Conservation (phyloP, 257 asterid species). For the Rehmannia glutinosa region DNA sequence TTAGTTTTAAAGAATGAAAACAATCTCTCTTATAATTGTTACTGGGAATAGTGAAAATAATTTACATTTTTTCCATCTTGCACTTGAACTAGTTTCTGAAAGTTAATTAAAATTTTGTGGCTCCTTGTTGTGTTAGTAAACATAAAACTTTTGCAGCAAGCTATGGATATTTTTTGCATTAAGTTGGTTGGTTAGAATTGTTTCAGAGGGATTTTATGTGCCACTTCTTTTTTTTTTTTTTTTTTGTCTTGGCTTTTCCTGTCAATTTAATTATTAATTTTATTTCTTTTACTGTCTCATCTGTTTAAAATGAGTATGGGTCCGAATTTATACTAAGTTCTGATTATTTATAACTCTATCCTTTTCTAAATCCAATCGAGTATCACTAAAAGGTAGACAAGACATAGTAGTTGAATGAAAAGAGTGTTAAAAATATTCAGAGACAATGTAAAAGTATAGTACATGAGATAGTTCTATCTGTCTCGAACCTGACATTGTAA, state of each 20-base stretch:
- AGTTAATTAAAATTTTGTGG: too few species aligned
- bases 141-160: too few species aligned
- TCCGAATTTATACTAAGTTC: too few species aligned
- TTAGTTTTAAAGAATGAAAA: too few species aligned
- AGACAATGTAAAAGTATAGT: not conserved
- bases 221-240: not conserved
- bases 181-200: not conserved
- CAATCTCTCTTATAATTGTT: too few species aligned
- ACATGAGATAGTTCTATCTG: not conserved
- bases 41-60: too few species aligned
- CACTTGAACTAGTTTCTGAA: not conserved
- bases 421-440: not conserved
- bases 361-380: not conserved
- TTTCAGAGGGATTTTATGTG: not conserved
- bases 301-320: not conserved
- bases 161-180: too few species aligned
- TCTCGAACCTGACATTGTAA: not conserved
- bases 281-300: not conserved
- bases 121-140: too few species aligned
- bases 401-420: not conserved
- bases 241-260: not conserved
- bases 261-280: not conserved
- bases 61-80: not conserved
- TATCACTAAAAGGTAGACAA: not conserved
- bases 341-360: too few species aligned